A percentile compares a stretch with the other conserved stretches of the same genome.
phyloP scores from a whole-genome alignment of 1,284 basidiomycete species.

The Cystobasidium sp. region DNA sequence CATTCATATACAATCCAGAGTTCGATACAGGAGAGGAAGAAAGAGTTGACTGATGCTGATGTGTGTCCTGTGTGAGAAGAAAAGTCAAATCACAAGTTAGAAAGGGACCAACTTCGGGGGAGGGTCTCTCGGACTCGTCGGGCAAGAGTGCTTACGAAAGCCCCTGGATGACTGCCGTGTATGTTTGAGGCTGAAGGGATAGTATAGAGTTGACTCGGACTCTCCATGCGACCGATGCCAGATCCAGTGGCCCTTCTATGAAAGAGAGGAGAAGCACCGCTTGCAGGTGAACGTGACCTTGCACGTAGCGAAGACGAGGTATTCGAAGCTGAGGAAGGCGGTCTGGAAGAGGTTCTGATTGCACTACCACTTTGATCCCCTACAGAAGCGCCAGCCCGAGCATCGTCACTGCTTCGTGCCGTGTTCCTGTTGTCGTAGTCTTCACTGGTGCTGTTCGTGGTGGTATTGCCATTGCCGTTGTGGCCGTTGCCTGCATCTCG shows the following conservation, averaged over 20 bases:
- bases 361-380: background rate
- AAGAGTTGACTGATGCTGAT: background rate
- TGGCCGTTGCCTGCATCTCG: slow-evolving; percentile 6
- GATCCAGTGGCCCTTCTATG: slow-evolving; percentile 9
- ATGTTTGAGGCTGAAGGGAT: slow-evolving; percentile 32
- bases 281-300: slow-evolving; percentile 23
- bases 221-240: slow-evolving; percentile 12
- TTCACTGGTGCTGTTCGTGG: background rate
- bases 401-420: background rate
- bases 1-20: slow-evolving; percentile 7
- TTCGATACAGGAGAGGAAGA: slow-evolving; percentile 21
- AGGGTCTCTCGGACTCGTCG: background rate
- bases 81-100: background rate
- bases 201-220: slow-evolving; percentile 16
- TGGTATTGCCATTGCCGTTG: slow-evolving; percentile 6
- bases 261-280: background rate
- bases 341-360: background rate
- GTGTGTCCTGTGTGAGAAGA: background rate
- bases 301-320: slow-evolving; percentile 23
- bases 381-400: background rate
- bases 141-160: slow-evolving; percentile 10
- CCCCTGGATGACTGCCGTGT: slow-evolving; percentile 4
- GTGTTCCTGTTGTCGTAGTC: background rate
- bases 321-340: slow-evolving; percentile 8
- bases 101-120: background rate